These are phyloP conservation scores for Beauveria medogensis DNA, from an alignment of 2,329 filamentous ascomycete genomes.

Conservation along the genomic window DNA sequence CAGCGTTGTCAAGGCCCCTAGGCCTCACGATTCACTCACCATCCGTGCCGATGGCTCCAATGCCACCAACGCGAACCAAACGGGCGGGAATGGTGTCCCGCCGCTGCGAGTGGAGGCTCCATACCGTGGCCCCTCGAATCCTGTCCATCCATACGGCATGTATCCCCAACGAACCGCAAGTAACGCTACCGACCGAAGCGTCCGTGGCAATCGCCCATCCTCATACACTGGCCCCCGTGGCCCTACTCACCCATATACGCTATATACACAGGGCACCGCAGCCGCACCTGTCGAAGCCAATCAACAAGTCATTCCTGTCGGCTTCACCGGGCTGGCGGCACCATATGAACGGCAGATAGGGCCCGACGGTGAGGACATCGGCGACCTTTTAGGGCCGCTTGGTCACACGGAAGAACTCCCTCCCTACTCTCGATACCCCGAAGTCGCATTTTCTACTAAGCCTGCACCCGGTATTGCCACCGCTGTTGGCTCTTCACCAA, in stretches of 20 bases:
- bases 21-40: slow-evolving; percentile 40
- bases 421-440: slow-evolving; percentile 84
- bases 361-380: slow-evolving; percentile 77
- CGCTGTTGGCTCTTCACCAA: slow-evolving; percentile 13
- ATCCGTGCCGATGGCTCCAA: slow-evolving; percentile 43
- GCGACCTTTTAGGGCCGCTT: slow-evolving; percentile 77
- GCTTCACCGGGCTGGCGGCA: slow-evolving; percentile 61
- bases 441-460: slow-evolving; percentile 57
- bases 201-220: slow-evolving; percentile 20
- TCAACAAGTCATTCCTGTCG: slow-evolving; percentile 51
- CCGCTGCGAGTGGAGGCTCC: slow-evolving; percentile 48
- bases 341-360: slow-evolving; percentile 66
- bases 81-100: slow-evolving; percentile 25
- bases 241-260: slow-evolving; percentile 75
- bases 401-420: slow-evolving; percentile 87
- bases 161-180: slow-evolving; percentile 69
- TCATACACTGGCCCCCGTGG: slow-evolving; percentile 53
- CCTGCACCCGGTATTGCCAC: slow-evolving; percentile 21
- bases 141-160: slow-evolving; percentile 78
- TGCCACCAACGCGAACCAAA: slow-evolving; percentile 22
- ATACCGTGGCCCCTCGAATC: slow-evolving; percentile 61
- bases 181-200: slow-evolving; percentile 51
- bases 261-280: slow-evolving; percentile 76
- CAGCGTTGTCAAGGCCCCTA: slow-evolving; percentile 48
- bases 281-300: slow-evolving; percentile 38